Conservation (phyloP, 495 filamentous ascomycete species). For the Penicillium longicatenatum region DNA sequence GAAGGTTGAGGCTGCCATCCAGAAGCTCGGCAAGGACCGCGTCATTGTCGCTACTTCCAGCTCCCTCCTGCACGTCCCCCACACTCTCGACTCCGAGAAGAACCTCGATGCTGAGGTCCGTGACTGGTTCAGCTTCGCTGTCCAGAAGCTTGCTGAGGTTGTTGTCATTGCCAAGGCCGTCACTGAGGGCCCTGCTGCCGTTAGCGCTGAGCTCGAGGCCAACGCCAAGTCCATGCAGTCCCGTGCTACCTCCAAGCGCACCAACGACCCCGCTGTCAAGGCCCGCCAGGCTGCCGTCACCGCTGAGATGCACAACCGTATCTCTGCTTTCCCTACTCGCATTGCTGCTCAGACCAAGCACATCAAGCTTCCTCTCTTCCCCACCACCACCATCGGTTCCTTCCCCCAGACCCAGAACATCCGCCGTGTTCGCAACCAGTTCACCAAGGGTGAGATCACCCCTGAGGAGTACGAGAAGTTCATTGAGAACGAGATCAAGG, state of each 20-base stretch:
- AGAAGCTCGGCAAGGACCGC: constrained; percentile 92
- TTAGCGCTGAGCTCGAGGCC: constrained; percentile 83
- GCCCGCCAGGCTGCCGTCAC: constrained; percentile 88
- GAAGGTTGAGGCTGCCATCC: constrained; percentile 81
- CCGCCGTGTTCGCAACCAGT: constrained; percentile 91
- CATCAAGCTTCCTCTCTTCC: constrained; percentile 93
- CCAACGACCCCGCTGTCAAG: constrained; percentile 96
- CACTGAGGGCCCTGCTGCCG: constrained; percentile 82
- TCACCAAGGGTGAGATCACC: constrained; percentile 96
- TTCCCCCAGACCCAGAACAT: constrained; percentile 99
- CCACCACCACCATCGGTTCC: constrained; percentile 97
- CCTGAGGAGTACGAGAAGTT: constrained; percentile 92
- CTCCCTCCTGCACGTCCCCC: constrained; percentile 95
- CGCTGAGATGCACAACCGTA: constrained; percentile 82
- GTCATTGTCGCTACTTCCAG: constrained; percentile 95
- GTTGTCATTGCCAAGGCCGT: constrained; percentile 95
- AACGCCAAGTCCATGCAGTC: constrained; percentile 89
- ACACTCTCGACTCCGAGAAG: constrained; percentile 98
- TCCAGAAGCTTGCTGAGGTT: constrained; percentile 90
- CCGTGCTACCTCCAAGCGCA: constrained; percentile 86
- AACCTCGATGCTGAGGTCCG: constrained; percentile 86
- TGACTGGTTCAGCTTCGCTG: constrained; percentile 98
- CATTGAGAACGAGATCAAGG: constrained; percentile 96
- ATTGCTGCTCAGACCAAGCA: constrained; percentile 82
- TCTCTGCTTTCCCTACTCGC: constrained; percentile 80